Percentiles rank a stretch among this genome's conserved stretches.
Conservation (phyloP, 352 stramenopile species). For the Phytophthora citrophthora region DNA sequence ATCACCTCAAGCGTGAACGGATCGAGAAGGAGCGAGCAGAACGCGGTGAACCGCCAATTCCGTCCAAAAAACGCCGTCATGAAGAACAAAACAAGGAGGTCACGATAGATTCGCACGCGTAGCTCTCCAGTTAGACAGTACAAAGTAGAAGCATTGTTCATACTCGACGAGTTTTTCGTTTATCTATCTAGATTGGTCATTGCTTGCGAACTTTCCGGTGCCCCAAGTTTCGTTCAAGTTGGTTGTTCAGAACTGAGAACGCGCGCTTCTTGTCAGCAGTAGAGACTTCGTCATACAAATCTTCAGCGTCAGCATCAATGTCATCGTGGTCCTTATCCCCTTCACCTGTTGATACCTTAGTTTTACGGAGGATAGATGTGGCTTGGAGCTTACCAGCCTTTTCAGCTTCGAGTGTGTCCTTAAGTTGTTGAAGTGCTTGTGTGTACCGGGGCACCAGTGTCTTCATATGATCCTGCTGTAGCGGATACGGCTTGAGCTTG, state of each 20-base stretch:
- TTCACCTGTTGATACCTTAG: slow-evolving; percentile 10
- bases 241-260: slow-evolving; percentile 56
- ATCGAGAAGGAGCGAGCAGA: slow-evolving; percentile 52
- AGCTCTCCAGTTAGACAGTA: slow-evolving; percentile 13
- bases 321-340: not conserved
- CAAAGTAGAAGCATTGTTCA: slow-evolving; percentile 22
- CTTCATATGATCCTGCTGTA: slow-evolving; percentile 82
- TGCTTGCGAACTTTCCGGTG: slow-evolving; percentile 48
- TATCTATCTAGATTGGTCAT: slow-evolving; percentile 40
- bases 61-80: slow-evolving; percentile 23
- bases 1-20: slow-evolving; percentile 75
- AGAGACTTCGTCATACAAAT: slow-evolving; percentile 40
- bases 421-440: slow-evolving; percentile 70
- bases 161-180: slow-evolving; percentile 10
- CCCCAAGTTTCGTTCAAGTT: slow-evolving; percentile 66
- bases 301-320: slow-evolving; percentile 9
- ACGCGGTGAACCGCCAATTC: slow-evolving; percentile 14
- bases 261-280: slow-evolving; percentile 61
- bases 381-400: slow-evolving; percentile 69
- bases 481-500: slow-evolving; percentile 68
- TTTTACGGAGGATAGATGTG: slow-evolving; percentile 46
- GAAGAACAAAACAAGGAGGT: slow-evolving; percentile 11
- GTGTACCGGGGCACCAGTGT: slow-evolving; percentile 80
- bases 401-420: slow-evolving; percentile 81
- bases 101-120: slow-evolving; percentile 6